Evolutionary conservation across 2,329 filamentous ascomycete genomes (phyloP).

Genomic region (Monosporascus sp.): DNA sequence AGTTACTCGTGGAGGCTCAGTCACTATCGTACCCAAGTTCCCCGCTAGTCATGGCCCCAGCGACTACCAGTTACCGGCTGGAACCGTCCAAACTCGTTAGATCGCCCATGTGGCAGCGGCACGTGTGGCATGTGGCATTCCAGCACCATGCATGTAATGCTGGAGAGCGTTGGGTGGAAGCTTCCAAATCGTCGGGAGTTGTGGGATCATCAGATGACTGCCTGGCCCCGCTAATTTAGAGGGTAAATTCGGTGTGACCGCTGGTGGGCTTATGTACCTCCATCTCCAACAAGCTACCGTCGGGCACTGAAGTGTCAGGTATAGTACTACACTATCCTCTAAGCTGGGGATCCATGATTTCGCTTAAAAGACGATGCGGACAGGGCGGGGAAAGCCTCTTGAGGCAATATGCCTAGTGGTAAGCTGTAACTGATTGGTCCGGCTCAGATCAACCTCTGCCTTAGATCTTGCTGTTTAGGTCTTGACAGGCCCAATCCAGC

Average conservation of each 20-base stretch:
- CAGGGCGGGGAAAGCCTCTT: too few relatives aligned
- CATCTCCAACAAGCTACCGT: too few relatives aligned
- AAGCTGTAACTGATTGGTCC: too few relatives aligned
- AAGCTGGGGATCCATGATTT: too few relatives aligned
- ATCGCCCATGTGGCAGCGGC: not conserved
- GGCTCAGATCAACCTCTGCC: too few relatives aligned
- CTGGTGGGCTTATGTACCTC: not conserved
- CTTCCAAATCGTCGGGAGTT: not conserved
- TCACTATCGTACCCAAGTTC: not conserved
- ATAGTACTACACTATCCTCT: too few relatives aligned
- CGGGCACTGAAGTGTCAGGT: too few relatives aligned
- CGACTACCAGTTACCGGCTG: not conserved
- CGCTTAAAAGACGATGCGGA: too few relatives aligned
- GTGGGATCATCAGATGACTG: not conserved
- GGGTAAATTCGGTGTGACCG: not conserved
- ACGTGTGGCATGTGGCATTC: not conserved
- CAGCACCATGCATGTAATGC: not conserved
- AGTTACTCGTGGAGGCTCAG: not conserved
- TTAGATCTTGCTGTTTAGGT: too few relatives aligned
- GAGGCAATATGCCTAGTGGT: too few relatives aligned
- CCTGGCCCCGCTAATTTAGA: not conserved
- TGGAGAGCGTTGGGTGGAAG: not conserved
- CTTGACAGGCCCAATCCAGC: too few relatives aligned
- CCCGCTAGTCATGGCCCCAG: not conserved
- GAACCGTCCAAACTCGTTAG: not conserved